A percentile compares a stretch with the other conserved stretches of the same genome.
Evolutionary conservation across 2,329 filamentous ascomycete species (phyloP).

Genomic region (Ustulina deusta): DNA sequence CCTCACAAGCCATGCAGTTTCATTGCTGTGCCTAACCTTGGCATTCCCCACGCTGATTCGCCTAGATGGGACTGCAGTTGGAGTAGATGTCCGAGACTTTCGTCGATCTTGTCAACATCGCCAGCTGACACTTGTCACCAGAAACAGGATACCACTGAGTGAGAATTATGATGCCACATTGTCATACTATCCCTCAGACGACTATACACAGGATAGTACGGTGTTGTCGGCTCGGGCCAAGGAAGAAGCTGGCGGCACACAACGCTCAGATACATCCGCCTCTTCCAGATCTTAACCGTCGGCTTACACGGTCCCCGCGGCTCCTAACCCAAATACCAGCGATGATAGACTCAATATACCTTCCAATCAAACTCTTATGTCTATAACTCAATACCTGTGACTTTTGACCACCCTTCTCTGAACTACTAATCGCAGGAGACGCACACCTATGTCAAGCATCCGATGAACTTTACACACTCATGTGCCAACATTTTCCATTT

Average conservation of each 20-base stretch:
- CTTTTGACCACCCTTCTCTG: slow-evolving; percentile 41
- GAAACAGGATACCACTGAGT: slow-evolving; percentile 13
- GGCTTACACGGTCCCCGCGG: slow-evolving; percentile 9
- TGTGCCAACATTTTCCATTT: slow-evolving; percentile 19
- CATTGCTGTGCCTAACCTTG: slow-evolving; percentile 27
- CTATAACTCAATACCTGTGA: slow-evolving; percentile 38
- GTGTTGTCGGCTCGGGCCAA: slow-evolving; percentile 17
- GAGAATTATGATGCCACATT: slow-evolving; percentile 14
- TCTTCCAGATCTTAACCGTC: slow-evolving; percentile 24
- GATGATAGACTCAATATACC: slow-evolving; percentile 33
- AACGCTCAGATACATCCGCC: slow-evolving; percentile 25
- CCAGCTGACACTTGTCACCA: slow-evolving; percentile 24
- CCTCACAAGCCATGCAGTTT: slow-evolving; percentile 30
- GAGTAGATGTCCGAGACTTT: slow-evolving; percentile 24
- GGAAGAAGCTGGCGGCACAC: slow-evolving; percentile 24
- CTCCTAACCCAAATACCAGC: slow-evolving; percentile 19
- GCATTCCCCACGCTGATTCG: slow-evolving; percentile 32
- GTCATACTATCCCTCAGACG: slow-evolving; percentile 16
- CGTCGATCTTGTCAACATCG: slow-evolving; percentile 28
- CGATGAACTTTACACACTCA: slow-evolving; percentile 20
- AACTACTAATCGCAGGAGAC: slow-evolving; percentile 35
- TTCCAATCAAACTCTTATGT: slow-evolving; percentile 34
- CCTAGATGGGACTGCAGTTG: slow-evolving; percentile 32
- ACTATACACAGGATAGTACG: slow-evolving; percentile 21
- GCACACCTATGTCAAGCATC: slow-evolving; percentile 34